Conservation (phyloP, 2,329 filamentous ascomycete species). For the Stromatinia cepivora region DNA sequence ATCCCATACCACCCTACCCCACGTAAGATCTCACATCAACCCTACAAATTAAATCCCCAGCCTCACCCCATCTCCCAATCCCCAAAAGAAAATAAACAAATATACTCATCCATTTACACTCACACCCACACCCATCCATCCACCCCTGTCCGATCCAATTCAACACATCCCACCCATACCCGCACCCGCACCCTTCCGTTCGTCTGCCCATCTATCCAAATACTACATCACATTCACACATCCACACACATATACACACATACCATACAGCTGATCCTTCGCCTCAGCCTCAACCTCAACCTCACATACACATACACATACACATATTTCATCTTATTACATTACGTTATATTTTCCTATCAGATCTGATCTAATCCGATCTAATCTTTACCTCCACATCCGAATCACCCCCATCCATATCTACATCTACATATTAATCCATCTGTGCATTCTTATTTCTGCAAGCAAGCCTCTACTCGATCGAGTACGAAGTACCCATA, state of each 20-base stretch:
- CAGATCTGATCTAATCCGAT: neutral
- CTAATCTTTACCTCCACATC: too few species aligned
- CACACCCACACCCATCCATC: neutral
- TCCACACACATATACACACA: neutral
- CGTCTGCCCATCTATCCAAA: neutral
- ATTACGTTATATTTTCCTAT: neutral
- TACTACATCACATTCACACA: neutral
- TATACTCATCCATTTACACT: neutral
- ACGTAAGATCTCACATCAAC: too few species aligned
- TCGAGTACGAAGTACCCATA: too few species aligned
- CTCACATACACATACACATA: neutral
- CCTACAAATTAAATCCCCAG: too few species aligned
- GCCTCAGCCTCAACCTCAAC: neutral
- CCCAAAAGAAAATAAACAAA: too few species aligned
- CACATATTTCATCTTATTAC: neutral
- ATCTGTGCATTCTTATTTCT: neutral
- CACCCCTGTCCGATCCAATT: neutral
- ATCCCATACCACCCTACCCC: too few species aligned
- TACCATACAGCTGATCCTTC: neutral
- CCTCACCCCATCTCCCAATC: too few species aligned
- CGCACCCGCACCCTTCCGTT: neutral
- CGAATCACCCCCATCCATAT: too few species aligned
- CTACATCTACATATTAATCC: neutral
- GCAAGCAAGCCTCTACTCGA: too few species aligned
- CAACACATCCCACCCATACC: constrained; percentile 1